phyloP scores from a whole-genome alignment of 2,329 filamentous ascomycete genomes.

The Pseudogymnoascus sp. region DNA sequence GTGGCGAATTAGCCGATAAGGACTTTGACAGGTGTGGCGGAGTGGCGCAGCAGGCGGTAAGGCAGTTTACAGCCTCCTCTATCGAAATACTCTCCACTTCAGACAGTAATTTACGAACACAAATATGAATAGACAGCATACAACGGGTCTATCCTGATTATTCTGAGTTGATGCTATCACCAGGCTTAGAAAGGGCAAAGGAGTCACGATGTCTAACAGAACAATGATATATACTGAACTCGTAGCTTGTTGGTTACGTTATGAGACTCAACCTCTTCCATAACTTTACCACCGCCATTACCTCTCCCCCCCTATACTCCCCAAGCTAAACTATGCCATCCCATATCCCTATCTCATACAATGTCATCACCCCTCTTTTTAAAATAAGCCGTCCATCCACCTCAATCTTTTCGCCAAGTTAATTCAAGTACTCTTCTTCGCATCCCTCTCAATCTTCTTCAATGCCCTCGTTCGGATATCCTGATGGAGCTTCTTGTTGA shows the following conservation, averaged over 20 bases:
- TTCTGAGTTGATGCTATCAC: background rate
- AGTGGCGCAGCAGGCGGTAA: slow-evolving; percentile 11
- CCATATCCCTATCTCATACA: background rate
- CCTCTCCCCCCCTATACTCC: background rate
- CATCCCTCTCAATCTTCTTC: slow-evolving; percentile 64
- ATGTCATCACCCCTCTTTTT: background rate
- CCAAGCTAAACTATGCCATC: background rate
- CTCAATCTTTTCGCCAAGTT: background rate
- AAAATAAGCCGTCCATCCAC: background rate
- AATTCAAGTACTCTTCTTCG: slow-evolving; percentile 40
- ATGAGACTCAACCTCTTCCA: background rate
- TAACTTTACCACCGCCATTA: background rate
- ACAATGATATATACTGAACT: background rate
- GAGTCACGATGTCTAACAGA: background rate
- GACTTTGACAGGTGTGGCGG: slow-evolving; percentile 12
- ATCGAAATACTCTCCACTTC: background rate
- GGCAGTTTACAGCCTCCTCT: background rate
- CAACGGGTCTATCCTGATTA: background rate
- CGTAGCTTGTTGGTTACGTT: background rate
- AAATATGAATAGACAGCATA: background rate
- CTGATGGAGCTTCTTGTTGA: slow-evolving; percentile 63
- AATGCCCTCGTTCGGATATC: slow-evolving; percentile 61
- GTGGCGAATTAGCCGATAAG: slow-evolving; percentile 13
- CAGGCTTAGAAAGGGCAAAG: background rate
- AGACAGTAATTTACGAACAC: background rate